These are phyloP conservation scores for Coriaria nepalensis DNA, from an alignment of 306 rosid genomes.

Conservation along the genomic window DNA sequence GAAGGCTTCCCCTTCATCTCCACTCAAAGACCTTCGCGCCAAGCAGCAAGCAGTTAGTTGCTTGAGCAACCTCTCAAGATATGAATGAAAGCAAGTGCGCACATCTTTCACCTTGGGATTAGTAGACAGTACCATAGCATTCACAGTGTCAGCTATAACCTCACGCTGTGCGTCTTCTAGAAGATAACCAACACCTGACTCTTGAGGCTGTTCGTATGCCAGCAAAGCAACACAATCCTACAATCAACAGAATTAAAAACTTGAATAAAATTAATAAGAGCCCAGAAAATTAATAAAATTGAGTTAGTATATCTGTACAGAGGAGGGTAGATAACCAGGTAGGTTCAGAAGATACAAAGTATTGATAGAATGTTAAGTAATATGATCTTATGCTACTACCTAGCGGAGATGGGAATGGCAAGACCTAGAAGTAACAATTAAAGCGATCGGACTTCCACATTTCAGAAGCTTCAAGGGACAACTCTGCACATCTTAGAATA, in stretches of 20 bases:
- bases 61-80: conserved; percentile 69
- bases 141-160: conserved; percentile 83
- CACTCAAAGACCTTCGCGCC: conserved; percentile 61
- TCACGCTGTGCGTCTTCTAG: conserved; percentile 79
- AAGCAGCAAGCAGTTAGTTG: conserved; percentile 88
- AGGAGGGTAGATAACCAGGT: too few relatives aligned
- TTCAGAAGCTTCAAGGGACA: too few relatives aligned
- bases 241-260: conserved; percentile 9
- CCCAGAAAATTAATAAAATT: too few relatives aligned
- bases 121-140: conserved; percentile 75
- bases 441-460: too few relatives aligned
- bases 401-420: too few relatives aligned
- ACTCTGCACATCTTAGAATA: too few relatives aligned
- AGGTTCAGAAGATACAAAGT: too few relatives aligned
- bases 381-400: too few relatives aligned
- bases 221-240: conserved; percentile 91
- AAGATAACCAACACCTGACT: conserved; percentile 78
- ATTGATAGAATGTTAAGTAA: too few relatives aligned
- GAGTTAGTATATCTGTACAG: too few relatives aligned
- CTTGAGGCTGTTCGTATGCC: conserved; percentile 73
- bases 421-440: too few relatives aligned
- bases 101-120: conserved; percentile 62
- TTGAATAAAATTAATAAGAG: too few relatives aligned
- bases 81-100: conserved; percentile 47
- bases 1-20: conserved; percentile 90